A percentile compares a stretch with the other conserved stretches of the same genome.
phyloP scores from a whole-genome alignment of 2,329 filamentous ascomycete genomes.

The Neophaeococcomyces mojaviensis region DNA sequence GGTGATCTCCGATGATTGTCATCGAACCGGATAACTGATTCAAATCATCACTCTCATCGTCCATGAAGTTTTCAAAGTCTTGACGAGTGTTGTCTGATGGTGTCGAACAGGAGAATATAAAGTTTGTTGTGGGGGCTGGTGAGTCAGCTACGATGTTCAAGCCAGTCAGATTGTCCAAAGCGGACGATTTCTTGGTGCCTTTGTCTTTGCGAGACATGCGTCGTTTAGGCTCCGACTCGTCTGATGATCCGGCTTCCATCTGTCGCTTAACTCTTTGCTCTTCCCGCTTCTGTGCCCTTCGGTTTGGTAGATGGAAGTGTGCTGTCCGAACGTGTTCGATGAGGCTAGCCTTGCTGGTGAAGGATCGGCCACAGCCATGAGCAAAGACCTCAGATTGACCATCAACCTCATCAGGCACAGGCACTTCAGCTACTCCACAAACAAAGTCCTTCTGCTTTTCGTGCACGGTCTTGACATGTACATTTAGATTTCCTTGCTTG shows the following conservation, averaged over 20 bases:
- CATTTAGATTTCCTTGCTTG: slow-evolving; percentile 71
- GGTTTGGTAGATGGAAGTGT: slow-evolving; percentile 58
- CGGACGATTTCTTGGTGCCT: slow-evolving; percentile 16
- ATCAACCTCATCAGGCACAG: slow-evolving; percentile 49
- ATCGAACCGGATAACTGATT: slow-evolving; percentile 18
- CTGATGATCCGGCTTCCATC: slow-evolving; percentile 13
- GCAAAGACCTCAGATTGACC: slow-evolving; percentile 5
- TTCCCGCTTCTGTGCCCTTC: slow-evolving; percentile 31
- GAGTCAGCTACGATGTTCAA: slow-evolving; percentile 18
- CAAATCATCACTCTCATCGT: slow-evolving; percentile 8
- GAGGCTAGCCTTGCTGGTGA: slow-evolving; percentile 68
- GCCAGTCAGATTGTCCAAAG: slow-evolving; percentile 30
- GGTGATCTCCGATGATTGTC: slow-evolving; percentile 17
- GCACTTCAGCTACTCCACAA: slow-evolving; percentile 65
- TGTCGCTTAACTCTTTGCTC: slow-evolving; percentile 33
- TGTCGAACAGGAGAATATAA: neutral
- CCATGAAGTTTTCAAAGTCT: neutral
- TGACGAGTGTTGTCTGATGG: neutral
- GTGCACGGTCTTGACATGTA: slow-evolving; percentile 71
- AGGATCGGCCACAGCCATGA: slow-evolving; percentile 66
- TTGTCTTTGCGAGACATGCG: slow-evolving; percentile 20
- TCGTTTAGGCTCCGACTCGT: neutral
- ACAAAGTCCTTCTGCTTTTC: slow-evolving; percentile 65
- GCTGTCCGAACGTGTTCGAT: slow-evolving; percentile 79
- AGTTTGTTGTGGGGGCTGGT: slow-evolving; percentile 15